These are phyloP conservation scores for Trichoderma oligosporum DNA, from an alignment of 2,329 filamentous ascomycete species.

Conservation along the genomic window DNA sequence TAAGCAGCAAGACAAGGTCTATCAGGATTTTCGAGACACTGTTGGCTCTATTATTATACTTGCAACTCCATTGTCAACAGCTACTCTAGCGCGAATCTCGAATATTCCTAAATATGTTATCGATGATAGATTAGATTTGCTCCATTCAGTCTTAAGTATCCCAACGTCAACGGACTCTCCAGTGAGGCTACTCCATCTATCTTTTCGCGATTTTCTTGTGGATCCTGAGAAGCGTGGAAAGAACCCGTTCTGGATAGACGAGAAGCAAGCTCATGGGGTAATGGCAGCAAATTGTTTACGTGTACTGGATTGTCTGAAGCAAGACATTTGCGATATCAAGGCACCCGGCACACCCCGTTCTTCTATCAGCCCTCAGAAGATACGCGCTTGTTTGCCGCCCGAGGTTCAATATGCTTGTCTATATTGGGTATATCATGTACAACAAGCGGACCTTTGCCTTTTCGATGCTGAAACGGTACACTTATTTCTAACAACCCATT, in stretches of 20 bases:
- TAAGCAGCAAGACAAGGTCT: not conserved
- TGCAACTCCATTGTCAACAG: not conserved
- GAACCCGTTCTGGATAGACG: not conserved
- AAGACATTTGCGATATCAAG: not conserved
- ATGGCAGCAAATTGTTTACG: not conserved
- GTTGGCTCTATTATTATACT: not conserved
- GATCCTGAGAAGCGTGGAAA: not conserved
- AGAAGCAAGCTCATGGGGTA: not conserved
- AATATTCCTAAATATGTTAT: not conserved
- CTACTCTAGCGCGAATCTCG: not conserved
- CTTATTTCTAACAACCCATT: not conserved
- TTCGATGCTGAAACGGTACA: not conserved
- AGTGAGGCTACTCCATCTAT: not conserved
- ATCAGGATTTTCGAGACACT: not conserved
- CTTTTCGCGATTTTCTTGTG: not conserved
- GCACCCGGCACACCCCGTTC: not conserved
- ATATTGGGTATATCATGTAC: not conserved
- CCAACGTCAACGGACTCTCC: not conserved
- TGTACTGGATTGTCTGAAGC: not conserved
- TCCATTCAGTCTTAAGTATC: not conserved
- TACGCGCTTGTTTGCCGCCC: not conserved
- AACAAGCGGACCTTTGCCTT: rapidly evolving
- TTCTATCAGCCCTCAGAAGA: not conserved
- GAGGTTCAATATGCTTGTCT: not conserved
- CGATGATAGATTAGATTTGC: not conserved